Evolutionary conservation across 1,284 basidiomycete species (phyloP), one percentile per base, ranked within the genome.

Genomic region (Boletus semigastroideus): DNA sequence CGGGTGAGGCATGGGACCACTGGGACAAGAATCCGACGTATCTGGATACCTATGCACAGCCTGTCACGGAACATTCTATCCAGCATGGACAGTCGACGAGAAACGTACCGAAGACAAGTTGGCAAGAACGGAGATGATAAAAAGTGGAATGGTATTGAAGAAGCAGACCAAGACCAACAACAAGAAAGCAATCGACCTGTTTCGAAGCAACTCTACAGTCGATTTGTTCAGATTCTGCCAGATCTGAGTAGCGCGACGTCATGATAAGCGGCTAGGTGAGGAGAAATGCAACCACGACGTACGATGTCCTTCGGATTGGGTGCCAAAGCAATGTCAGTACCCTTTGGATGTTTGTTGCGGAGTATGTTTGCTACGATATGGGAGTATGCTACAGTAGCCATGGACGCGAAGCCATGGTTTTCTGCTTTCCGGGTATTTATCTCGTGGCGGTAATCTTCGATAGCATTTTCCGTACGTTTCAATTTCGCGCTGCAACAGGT

Each of bases 401-500:
- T 90, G 20, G 92, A 94, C 3, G 94, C 92, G 67, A 96, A 96
- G 14, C 92, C 94, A 69, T 94, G 96, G 66, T 84, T 91, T 72
- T 96, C 92, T 2, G 92, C 80, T 67, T 89, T 89, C 54, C 84
- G 79, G 16, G 77, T 79, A 64, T 91, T 85, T 53, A 92, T 87
- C 57, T 87, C 80, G 22, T 73, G 71, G 22, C 92, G 84, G 63
- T 87, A 87, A 48, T 86, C 80, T 56, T 95, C 90, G 46, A 98
- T 90, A 6, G 87, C 80, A 52, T 76, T 81, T 71, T 87, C 93
- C 19, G 84, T 90, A 38, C 86, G 83, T 66, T 85, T 82, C 16
- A 91, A 76, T 65, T 87, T 90, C 33, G 78, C 78, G 39, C 86
- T 90, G 48, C 33, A 39, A 52, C 42, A 40, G 8, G 42, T 56